Conservation (phyloP, 441 rosid species). For the Erodium texanum region DNA sequence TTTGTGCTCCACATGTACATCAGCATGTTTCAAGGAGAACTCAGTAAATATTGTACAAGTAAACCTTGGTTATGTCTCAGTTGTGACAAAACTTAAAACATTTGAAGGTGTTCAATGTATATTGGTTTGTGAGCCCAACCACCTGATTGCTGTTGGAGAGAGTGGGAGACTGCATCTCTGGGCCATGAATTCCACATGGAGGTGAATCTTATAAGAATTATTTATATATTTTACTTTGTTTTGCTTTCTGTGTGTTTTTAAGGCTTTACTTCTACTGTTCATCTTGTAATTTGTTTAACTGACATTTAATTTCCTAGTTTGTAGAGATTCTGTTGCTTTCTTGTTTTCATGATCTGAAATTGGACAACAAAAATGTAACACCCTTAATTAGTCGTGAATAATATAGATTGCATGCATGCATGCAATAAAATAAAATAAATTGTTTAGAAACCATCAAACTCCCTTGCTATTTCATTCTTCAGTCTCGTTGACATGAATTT, state of each 20-base stretch:
- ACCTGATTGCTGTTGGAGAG: conserved; percentile 58
- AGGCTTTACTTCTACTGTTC: conserved; percentile 5
- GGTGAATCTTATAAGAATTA: conserved; percentile 34
- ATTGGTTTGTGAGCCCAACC: conserved; percentile 56
- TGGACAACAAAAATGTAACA: not conserved
- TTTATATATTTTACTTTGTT: conserved; percentile 9
- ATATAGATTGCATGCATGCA: not conserved
- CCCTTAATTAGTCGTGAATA: not conserved
- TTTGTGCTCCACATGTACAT: conserved; percentile 62
- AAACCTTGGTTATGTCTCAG: conserved; percentile 59
- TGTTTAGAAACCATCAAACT: not conserved
- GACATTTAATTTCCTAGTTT: conserved; percentile 9
- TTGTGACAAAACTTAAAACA: conserved; percentile 49
- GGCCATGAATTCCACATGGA: conserved; percentile 79
- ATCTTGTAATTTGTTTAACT: not conserved
- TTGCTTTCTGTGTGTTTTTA: conserved; percentile 8
- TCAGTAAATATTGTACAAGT: conserved; percentile 60
- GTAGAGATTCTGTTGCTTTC: not conserved
- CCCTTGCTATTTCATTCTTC: not conserved
- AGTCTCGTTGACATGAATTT: not conserved
- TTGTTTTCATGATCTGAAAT: conserved; percentile 6
- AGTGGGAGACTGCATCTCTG: conserved; percentile 67
- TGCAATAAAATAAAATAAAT: not conserved
- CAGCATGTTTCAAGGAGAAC: conserved; percentile 39
- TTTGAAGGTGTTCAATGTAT: conserved; percentile 44